These are phyloP conservation scores for Mangifera indica DNA, from an alignment of 345 rosid genomes.

Conservation along the genomic window DNA sequence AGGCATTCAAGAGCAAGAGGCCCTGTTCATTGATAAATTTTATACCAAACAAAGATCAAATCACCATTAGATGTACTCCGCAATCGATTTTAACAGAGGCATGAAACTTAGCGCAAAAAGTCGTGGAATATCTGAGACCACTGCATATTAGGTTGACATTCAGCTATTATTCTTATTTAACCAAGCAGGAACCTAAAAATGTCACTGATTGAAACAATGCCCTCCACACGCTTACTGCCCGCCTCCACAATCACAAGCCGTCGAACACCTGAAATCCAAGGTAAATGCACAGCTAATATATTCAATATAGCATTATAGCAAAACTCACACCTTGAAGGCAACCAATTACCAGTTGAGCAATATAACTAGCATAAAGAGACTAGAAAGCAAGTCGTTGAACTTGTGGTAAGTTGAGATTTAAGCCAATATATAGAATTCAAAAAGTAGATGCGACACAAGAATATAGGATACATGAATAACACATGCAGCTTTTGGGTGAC, in stretches of 20 bases:
- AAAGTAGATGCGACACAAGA: background rate
- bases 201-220: slow-evolving; percentile 60
- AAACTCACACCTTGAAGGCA: background rate
- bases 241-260: slow-evolving; percentile 73
- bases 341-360: background rate
- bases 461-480: background rate
- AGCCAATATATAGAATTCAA: background rate
- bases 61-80: slow-evolving; percentile 8
- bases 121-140: slow-evolving; percentile 14
- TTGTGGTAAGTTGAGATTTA: background rate
- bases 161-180: slow-evolving; percentile 24
- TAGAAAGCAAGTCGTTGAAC: background rate
- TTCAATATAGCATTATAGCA: background rate
- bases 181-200: slow-evolving; percentile 63
- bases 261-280: slow-evolving; percentile 52
- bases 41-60: slow-evolving; percentile 8
- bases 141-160: slow-evolving; percentile 15
- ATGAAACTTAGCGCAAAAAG: slow-evolving; percentile 24
- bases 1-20: slow-evolving; percentile 35
- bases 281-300: background rate
- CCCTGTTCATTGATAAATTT: slow-evolving; percentile 27
- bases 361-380: no score
- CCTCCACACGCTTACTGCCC: slow-evolving; percentile 81
- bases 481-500: background rate
- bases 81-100: slow-evolving; percentile 11